Conservation (phyloP, 192 early-diverging fungal species). For the Coemansia sp. region DNA sequence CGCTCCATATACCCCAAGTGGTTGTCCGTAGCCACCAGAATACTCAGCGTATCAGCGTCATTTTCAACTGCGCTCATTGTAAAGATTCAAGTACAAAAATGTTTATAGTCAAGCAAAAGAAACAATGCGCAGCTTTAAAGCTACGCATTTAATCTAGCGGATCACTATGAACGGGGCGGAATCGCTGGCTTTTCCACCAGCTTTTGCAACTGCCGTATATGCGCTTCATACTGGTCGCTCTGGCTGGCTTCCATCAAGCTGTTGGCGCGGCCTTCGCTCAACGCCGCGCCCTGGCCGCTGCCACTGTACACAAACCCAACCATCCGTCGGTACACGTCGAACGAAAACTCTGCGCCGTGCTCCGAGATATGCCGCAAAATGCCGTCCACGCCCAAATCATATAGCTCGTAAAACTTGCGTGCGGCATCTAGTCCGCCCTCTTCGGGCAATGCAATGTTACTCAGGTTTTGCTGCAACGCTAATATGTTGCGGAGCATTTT, state of each 20-base stretch:
- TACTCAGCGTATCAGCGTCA: slow-evolving; percentile 32
- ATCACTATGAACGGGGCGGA: neutral
- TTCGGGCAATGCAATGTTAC: slow-evolving; percentile 68
- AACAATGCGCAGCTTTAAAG: no score
- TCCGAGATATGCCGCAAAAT: slow-evolving; percentile 62
- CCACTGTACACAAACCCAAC: slow-evolving; percentile 67
- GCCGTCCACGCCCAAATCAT: slow-evolving; percentile 60
- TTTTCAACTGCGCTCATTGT: neutral
- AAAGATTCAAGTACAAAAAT: neutral
- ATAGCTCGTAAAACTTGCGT: slow-evolving; percentile 73
- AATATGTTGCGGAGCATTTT: slow-evolving; percentile 83
- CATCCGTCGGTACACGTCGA: slow-evolving; percentile 80
- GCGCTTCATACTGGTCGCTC: slow-evolving; percentile 32
- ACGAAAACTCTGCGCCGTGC: slow-evolving; percentile 61
- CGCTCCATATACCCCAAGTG: slow-evolving; percentile 91
- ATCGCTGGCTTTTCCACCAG: slow-evolving; percentile 16
- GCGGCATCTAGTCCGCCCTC: slow-evolving; percentile 69
- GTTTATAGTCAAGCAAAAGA: no score
- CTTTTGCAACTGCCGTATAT: slow-evolving; percentile 35
- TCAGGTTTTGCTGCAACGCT: slow-evolving; percentile 85
- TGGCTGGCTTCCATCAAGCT: slow-evolving; percentile 30
- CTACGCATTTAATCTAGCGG: no score
- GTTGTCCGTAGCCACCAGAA: slow-evolving; percentile 91
- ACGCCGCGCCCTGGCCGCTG: slow-evolving; percentile 23
- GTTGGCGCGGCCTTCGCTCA: slow-evolving; percentile 22